Evolutionary conservation across 2,329 filamentous ascomycete species (phyloP).

Genomic region (Fusarium sp.): DNA sequence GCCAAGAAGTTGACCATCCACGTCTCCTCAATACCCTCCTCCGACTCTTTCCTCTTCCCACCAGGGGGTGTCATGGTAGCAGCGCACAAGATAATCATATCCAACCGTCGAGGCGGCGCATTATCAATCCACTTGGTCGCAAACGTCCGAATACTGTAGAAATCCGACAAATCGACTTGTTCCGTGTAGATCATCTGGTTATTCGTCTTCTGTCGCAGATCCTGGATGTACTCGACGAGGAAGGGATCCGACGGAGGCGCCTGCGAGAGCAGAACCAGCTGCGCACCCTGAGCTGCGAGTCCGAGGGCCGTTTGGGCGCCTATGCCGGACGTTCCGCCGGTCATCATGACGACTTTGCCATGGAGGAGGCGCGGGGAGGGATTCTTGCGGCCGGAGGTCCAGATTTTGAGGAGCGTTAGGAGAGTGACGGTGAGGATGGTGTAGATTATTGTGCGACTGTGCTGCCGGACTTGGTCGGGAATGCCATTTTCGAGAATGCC

Average conservation of each 20-base stretch:
- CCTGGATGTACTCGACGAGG: slow-evolving; percentile 90
- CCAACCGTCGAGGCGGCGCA: slow-evolving; percentile 84
- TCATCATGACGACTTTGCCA: slow-evolving; percentile 92
- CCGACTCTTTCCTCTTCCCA: slow-evolving; percentile 66
- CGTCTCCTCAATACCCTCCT: slow-evolving; percentile 84
- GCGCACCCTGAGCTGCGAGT: slow-evolving; percentile 84
- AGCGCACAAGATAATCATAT: slow-evolving; percentile 90
- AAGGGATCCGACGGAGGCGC: slow-evolving; percentile 85
- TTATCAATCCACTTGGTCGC: slow-evolving; percentile 99
- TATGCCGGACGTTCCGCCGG: slow-evolving; percentile 93
- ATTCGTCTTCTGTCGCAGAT: slow-evolving; percentile 77
- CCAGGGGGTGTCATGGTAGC: slow-evolving; percentile 78
- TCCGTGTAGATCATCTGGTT: slow-evolving; percentile 96
- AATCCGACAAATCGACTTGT: slow-evolving; percentile 85
- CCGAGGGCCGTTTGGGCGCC: slow-evolving; percentile 79
- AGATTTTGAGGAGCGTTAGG: slow-evolving; percentile 70
- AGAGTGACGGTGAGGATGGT: slow-evolving; percentile 48
- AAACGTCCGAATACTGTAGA: slow-evolving; percentile 92
- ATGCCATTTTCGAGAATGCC: slow-evolving; percentile 58
- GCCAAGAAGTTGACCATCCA: slow-evolving; percentile 97
- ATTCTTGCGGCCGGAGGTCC: slow-evolving; percentile 79
- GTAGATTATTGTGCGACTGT: slow-evolving; percentile 56
- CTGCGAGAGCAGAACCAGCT: slow-evolving; percentile 89
- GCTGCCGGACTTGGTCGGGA: slow-evolving; percentile 58
- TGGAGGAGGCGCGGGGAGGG: slow-evolving; percentile 85